Conservation (phyloP, 345 rosid genomes). For the Salix caprea region DNA sequence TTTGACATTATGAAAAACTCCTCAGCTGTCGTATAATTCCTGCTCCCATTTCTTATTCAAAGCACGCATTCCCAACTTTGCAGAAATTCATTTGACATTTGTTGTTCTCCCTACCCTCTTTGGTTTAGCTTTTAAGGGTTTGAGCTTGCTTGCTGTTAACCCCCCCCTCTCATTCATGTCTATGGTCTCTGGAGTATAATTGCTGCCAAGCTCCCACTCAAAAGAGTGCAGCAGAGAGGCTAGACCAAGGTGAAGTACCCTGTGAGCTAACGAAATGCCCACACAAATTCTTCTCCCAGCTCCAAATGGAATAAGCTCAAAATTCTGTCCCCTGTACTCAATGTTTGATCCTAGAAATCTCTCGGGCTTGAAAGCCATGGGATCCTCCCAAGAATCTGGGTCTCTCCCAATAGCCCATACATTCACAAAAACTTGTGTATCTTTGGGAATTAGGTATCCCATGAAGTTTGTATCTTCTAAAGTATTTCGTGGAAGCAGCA, state of each 20-base stretch:
- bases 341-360: slow-evolving; percentile 14
- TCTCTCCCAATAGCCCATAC: slow-evolving; percentile 22
- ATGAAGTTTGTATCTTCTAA: slow-evolving; percentile 6
- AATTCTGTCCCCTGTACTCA: slow-evolving; percentile 14
- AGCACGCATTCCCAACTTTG: background rate
- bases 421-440: slow-evolving; percentile 15
- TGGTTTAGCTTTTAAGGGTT: slow-evolving; percentile 8
- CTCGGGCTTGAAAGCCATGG: slow-evolving; percentile 15
- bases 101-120: background rate
- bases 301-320: slow-evolving; percentile 17
- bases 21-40: background rate
- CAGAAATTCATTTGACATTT: background rate
- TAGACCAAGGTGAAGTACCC: slow-evolving; percentile 7
- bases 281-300: slow-evolving; percentile 16
- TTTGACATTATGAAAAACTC: too few species aligned
- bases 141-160: slow-evolving; percentile 4
- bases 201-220: slow-evolving; percentile 7
- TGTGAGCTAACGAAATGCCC: slow-evolving; percentile 8
- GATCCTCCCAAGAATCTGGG: slow-evolving; percentile 15
- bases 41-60: background rate
- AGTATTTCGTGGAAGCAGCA: slow-evolving; percentile 8
- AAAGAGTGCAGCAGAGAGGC: slow-evolving; percentile 19
- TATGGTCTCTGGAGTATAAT: background rate
- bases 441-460: slow-evolving; percentile 9
- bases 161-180: slow-evolving; percentile 9